A percentile compares a stretch with the other conserved stretches of the same genome.
Evolutionary conservation across 148 eudicot genomes (phyloP).

Genomic region (Limonium bicolor): DNA sequence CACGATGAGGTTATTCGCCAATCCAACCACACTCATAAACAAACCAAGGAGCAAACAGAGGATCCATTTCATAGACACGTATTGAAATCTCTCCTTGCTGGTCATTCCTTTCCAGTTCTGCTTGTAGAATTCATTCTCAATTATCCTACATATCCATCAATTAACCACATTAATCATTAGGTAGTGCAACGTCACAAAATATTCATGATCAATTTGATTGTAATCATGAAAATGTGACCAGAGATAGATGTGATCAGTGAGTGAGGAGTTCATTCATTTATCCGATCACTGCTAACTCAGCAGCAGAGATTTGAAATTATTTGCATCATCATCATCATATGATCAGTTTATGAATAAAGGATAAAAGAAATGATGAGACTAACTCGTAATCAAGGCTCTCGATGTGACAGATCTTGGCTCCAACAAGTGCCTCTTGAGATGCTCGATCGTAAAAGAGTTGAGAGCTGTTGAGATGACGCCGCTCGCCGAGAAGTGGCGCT

Average conservation of each 20-base stretch:
- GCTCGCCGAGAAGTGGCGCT: constrained; percentile 6
- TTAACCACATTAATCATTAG: no score
- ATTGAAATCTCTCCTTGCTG: constrained; percentile 44
- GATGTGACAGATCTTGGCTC: constrained; percentile 53
- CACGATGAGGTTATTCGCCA: constrained; percentile 52
- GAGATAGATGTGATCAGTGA: constrained; percentile 1
- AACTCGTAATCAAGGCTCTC: constrained; percentile 81
- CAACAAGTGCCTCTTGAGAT: constrained; percentile 67
- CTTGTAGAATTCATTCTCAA: constrained; percentile 69
- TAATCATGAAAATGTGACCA: not conserved
- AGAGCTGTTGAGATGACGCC: not conserved
- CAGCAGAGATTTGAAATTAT: not conserved
- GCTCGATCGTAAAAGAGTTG: constrained; percentile 20
- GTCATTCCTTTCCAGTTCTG: constrained; percentile 72
- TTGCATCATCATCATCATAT: not conserved
- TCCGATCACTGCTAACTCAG: no score
- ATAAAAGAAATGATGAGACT: not conserved
- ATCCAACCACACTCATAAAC: constrained; percentile 46
- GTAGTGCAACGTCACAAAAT: no score
- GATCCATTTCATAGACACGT: constrained; percentile 65
- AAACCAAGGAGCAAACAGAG: constrained; percentile 55
- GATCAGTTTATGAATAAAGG: not conserved
- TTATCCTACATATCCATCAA: no score
- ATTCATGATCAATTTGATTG: no score
- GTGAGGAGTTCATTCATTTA: no score